Conservation (phyloP, 768 basidiomycete species). For the Cystofilobasidium capitatum region DNA sequence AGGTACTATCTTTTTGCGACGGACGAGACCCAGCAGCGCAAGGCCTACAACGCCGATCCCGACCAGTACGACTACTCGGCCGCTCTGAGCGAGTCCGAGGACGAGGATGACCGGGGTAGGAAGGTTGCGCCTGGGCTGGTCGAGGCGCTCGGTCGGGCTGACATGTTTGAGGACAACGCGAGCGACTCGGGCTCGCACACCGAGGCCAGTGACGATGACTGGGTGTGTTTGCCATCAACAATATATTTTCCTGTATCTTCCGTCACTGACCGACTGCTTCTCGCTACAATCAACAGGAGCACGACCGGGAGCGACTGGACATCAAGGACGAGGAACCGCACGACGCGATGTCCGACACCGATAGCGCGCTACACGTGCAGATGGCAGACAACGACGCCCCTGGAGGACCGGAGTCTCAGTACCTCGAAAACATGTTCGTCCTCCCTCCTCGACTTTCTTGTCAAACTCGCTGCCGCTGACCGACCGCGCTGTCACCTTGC, state of each 20-base stretch:
- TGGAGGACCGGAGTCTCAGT: background rate
- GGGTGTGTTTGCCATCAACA: too few species aligned
- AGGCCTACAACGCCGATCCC: background rate
- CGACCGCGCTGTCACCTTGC: background rate
- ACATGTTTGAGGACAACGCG: background rate
- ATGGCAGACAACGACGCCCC: too few species aligned
- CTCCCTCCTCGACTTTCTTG: background rate
- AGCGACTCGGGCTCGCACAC: background rate
- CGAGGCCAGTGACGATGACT: background rate
- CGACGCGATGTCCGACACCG: conserved; percentile 2
- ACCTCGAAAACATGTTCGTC: background rate
- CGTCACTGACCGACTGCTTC: background rate
- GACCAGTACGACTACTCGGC: background rate
- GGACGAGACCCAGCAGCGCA: background rate
- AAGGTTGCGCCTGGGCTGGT: background rate
- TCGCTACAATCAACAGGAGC: too few species aligned
- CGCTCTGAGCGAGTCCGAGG: background rate
- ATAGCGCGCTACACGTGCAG: too few species aligned
- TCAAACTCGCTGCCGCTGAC: background rate
- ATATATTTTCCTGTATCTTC: too few species aligned
- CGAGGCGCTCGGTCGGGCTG: background rate
- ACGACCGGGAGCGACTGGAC: background rate
- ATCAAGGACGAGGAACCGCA: conserved; percentile 11
- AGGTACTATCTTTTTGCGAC: conserved; percentile 18
- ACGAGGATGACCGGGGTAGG: background rate